A percentile compares a stretch with the other conserved stretches of the same genome.
Evolutionary conservation across 257 asterid species (phyloP).

Genomic region (Penstemon davidsonii): DNA sequence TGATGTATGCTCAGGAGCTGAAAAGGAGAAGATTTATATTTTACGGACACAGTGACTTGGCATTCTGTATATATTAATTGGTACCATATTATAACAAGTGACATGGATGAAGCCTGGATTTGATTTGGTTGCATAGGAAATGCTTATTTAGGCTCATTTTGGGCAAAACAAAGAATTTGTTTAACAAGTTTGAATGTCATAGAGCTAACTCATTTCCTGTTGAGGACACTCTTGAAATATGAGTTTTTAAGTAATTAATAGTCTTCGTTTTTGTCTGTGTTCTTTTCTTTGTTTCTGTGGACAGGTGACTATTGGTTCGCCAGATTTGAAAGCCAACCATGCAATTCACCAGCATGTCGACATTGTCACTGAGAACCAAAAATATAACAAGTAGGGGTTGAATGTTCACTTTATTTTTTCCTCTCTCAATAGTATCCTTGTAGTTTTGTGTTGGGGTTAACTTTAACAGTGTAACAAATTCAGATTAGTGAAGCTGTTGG

Average conservation of each 20-base stretch:
- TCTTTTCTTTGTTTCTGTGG: slow-evolving; percentile 12
- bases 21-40: neutral
- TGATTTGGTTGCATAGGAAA: slow-evolving; percentile 9
- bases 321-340: slow-evolving; percentile 94
- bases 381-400: slow-evolving; percentile 76
- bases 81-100: slow-evolving; percentile 8
- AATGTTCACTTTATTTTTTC: neutral
- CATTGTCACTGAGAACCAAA: slow-evolving; percentile 82
- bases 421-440: neutral
- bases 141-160: slow-evolving; percentile 10
- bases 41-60: neutral
- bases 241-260: slow-evolving; percentile 5
- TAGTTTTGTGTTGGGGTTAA: slow-evolving; percentile 21
- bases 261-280: neutral
- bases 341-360: slow-evolving; percentile 93
- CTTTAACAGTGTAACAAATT: slow-evolving; percentile 24
- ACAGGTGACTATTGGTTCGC: slow-evolving; percentile 88
- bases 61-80: neutral
- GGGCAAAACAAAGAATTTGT: neutral
- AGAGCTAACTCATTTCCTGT: slow-evolving; percentile 6
- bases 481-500: slow-evolving; percentile 91
- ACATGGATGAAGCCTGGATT: slow-evolving; percentile 8
- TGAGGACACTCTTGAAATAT: neutral
- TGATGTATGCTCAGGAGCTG: slow-evolving; percentile 6
- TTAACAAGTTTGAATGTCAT: slow-evolving; percentile 1